Conservation (phyloP, 2,329 filamentous ascomycete species). For the Colletotrichum eremochloae region DNA sequence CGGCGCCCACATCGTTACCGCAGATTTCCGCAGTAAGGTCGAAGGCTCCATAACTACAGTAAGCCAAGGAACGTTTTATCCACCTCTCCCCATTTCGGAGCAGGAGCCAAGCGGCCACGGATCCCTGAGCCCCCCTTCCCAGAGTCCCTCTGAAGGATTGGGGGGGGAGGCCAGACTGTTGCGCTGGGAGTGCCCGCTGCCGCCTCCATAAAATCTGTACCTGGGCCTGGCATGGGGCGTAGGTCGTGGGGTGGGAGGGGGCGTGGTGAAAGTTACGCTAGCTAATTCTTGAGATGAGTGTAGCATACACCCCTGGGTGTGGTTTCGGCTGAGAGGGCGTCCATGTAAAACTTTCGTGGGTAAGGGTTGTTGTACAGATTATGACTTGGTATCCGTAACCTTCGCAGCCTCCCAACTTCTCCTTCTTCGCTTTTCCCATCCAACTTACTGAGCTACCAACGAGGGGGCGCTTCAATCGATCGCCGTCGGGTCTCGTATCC, state of each 20-base stretch:
- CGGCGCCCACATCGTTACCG: conserved; percentile 29
- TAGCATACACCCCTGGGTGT: conserved; percentile 29
- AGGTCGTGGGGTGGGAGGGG: conserved; percentile 4
- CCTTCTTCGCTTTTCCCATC: conserved; percentile 52
- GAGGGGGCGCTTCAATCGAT: conserved; percentile 41
- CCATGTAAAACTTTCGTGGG: conserved; percentile 47
- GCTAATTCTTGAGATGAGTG: conserved; percentile 34
- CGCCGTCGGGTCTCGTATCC: conserved; percentile 41
- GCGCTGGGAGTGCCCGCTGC: conserved; percentile 32
- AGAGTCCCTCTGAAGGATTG: neutral
- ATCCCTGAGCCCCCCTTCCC: conserved; percentile 1
- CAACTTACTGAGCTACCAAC: conserved; percentile 43
- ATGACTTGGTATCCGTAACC: conserved; percentile 41
- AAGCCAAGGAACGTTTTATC: conserved; percentile 30
- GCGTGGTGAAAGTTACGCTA: neutral
- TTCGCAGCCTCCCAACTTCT: conserved; percentile 55
- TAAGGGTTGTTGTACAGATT: conserved; percentile 53
- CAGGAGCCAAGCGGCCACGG: conserved; percentile 28
- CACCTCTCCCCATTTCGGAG: conserved; percentile 33
- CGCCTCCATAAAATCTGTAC: conserved; percentile 34
- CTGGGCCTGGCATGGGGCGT: conserved; percentile 22
- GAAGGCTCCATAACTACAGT: conserved; percentile 35
- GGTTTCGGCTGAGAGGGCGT: conserved; percentile 34
- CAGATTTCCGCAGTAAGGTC: conserved; percentile 34
- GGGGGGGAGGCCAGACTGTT: conserved; percentile 23